Evolutionary conservation across 2,329 filamentous ascomycete species (phyloP), one percentile per base, ranked within the genome.

Genomic region (Periglandula ipomoeae): DNA sequence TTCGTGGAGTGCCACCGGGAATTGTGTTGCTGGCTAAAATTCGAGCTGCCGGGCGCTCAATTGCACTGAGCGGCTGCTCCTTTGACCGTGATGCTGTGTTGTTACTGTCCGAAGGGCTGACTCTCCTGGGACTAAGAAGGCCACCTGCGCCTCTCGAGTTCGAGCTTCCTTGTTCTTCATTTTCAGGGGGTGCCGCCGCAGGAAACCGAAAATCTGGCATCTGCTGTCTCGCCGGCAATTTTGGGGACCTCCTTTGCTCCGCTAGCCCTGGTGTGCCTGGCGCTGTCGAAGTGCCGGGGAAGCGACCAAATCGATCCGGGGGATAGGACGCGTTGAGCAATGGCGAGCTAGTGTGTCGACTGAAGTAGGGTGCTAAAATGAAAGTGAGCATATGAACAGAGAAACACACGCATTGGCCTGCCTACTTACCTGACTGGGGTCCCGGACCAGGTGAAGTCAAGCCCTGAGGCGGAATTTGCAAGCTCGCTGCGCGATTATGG

Each of bases 11-110:
- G 4, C 80, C 84, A 47, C 79, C 81, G 52, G 60, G 79, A 55
- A 86, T 73, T 58, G 87, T 94, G 15, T 85, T 84, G 27, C 85
- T 84, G 3, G 89, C 88, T 47, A 95, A 73, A 46, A 95, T 81
- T 45, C 84, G 74, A 5, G 84, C 78, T 17, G 77, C 72, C 13
- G 75, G 69, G 57, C 73, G 78, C 58, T 82, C 86, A 34, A 74
- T 70, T 50, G 77, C 76, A 17, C 66, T 71, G 4, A 73, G 72
- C 46, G 75, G 67, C 23, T 61, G 56, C 5, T 75, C 73, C 52
- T 66, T 73, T 44, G 65, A 54, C 53, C 69, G 70, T 27, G 69
- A 55, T 5, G 71, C 59, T 5, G 73, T 53, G 45, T 59, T 57
- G 27, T 61, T 62, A 4, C 58, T 55, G 10, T 71, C 71, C n/a